Evolutionary conservation across 768 basidiomycete genomes (phyloP).

Genomic region (Artomyces pyxidatus): DNA sequence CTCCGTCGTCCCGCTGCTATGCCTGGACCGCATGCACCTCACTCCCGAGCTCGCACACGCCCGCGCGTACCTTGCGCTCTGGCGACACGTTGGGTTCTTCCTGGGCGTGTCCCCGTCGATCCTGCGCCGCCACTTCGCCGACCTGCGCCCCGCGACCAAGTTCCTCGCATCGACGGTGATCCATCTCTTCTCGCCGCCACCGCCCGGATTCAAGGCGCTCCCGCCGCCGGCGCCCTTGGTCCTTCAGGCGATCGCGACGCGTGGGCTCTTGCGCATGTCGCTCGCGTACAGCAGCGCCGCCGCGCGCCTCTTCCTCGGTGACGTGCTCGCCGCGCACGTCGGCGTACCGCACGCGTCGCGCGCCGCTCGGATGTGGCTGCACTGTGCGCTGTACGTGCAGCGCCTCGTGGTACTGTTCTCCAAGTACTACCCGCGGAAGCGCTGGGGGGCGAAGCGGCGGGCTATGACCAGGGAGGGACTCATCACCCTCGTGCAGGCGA

Average conservation of each 20-base stretch:
- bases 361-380: slow-evolving; percentile 12
- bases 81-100: slow-evolving; percentile 32
- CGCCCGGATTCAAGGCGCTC: slow-evolving; percentile 3
- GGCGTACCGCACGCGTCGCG: slow-evolving; percentile 20
- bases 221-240: slow-evolving; percentile 27
- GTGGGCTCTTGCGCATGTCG: slow-evolving; percentile 22
- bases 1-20: slow-evolving; percentile 26
- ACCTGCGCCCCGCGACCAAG: slow-evolving; percentile 19
- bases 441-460: slow-evolving; percentile 23
- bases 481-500: slow-evolving; percentile 14
- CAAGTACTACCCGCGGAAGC: slow-evolving; percentile 21
- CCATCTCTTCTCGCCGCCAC: slow-evolving; percentile 19
- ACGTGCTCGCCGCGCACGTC: slow-evolving; percentile 23
- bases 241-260: slow-evolving; percentile 25
- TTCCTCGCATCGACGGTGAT: slow-evolving; percentile 26
- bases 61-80: slow-evolving; percentile 26
- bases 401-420: slow-evolving; percentile 23
- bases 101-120: slow-evolving; percentile 28
- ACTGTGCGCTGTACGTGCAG: slow-evolving; percentile 18
- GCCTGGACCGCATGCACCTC: slow-evolving; percentile 20
- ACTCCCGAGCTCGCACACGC: slow-evolving; percentile 8
- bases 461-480: slow-evolving; percentile 19
- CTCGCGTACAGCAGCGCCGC: slow-evolving; percentile 26
- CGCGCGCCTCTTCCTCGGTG: slow-evolving; percentile 26
- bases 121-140: slow-evolving; percentile 23